Percentiles rank a stretch among this genome's conserved stretches.
These are phyloP conservation scores for Sporothrix luriei DNA, from an alignment of 2,329 filamentous ascomycete genomes.

Conservation along the genomic window DNA sequence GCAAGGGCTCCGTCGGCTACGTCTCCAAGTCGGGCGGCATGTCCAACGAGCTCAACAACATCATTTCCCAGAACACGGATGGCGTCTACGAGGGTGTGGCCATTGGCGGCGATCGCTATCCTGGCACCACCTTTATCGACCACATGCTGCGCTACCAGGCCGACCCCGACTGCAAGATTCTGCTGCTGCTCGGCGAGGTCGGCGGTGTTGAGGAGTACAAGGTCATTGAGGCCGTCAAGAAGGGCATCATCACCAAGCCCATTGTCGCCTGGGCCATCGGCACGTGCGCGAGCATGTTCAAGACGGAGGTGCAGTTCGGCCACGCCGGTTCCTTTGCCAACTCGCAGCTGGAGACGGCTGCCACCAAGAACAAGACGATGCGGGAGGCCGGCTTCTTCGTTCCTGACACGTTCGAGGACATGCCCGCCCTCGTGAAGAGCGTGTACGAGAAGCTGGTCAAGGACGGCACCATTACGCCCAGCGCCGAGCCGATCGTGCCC, in stretches of 20 bases:
- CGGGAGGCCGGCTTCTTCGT: slow-evolving; percentile 91
- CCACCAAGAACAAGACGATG: slow-evolving; percentile 97
- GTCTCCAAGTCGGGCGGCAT: slow-evolving; percentile 99
- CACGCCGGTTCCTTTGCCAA: slow-evolving; percentile 99
- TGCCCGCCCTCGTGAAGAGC: slow-evolving; percentile 72
- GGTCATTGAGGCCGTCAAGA: slow-evolving; percentile 96
- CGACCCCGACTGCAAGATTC: slow-evolving; percentile 97
- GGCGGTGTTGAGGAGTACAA: slow-evolving; percentile 99
- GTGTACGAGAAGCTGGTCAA: slow-evolving; percentile 90
- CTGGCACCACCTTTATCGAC: slow-evolving; percentile 98
- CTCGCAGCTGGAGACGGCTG: slow-evolving; percentile 97
- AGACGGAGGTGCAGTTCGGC: slow-evolving; percentile 99
- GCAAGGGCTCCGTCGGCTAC: slow-evolving; percentile 97
- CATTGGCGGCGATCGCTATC: slow-evolving; percentile 98
- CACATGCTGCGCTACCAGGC: slow-evolving; percentile 95
- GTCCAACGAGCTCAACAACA: slow-evolving; percentile 99
- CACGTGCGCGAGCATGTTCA: slow-evolving; percentile 99
- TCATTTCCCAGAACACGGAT: slow-evolving; percentile 92
- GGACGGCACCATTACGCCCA: slow-evolving; percentile 80
- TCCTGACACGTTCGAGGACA: slow-evolving; percentile 94
- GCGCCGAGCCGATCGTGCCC: slow-evolving; percentile 86
- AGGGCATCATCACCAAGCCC: slow-evolving; percentile 93
- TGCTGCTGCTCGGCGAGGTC: slow-evolving; percentile 93
- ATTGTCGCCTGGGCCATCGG: slow-evolving; percentile 99
- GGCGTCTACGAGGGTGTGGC: slow-evolving; percentile 99